Base-by-base conservation (phyloP, 2,329 filamentous ascomycete species). In the Emmonsia crescens region DNA sequence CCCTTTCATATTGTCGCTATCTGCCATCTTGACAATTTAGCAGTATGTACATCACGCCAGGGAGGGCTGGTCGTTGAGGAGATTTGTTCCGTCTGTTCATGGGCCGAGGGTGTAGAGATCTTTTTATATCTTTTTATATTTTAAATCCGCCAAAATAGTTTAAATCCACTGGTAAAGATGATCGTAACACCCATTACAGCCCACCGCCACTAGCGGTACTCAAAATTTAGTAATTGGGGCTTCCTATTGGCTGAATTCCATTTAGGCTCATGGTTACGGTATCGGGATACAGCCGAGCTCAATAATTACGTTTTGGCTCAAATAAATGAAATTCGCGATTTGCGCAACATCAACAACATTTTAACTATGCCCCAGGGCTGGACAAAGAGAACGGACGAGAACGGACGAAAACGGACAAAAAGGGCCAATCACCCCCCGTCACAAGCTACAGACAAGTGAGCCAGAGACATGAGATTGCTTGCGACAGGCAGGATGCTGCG, bases 401-500 rank as follows among this genome's bases (percentile, higher is more conserved):
- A 44, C 51, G 19, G 51, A 56, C n/a, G 36, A 27, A 33, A 44
- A 27, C 8, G 10, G n/a, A 49, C 51, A 40, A 12, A 33, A 9
- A 33, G 27, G 9, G 19, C 6, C 19, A 10, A 27, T 19, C n/a
- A 19, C 48, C 24, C 48, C 24, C 2, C 24, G 48, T 27, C 14
- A 51, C 14, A 31, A 51, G 27, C 48, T 31, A 2, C 21, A 4
- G 6, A 56, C 33, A 24, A 24, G 57, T 29, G 31, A 44, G n/a
- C 21, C 29, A 31, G 36, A 60, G 59, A 40, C 16, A 77, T 77
- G 75, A 72, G 74, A 54, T 64, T 76, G 55, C 64, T 75, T 61
- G 74, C 74, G 60, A 76, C 74, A 5, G 72, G 74, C 60, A 71
- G 75, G 66, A 74, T 71, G 46, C 69, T 77, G 63, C 71, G 75